Evolutionary conservation across 1,284 basidiomycete species (phyloP).

Genomic region (Spongispora temasekensis): DNA sequence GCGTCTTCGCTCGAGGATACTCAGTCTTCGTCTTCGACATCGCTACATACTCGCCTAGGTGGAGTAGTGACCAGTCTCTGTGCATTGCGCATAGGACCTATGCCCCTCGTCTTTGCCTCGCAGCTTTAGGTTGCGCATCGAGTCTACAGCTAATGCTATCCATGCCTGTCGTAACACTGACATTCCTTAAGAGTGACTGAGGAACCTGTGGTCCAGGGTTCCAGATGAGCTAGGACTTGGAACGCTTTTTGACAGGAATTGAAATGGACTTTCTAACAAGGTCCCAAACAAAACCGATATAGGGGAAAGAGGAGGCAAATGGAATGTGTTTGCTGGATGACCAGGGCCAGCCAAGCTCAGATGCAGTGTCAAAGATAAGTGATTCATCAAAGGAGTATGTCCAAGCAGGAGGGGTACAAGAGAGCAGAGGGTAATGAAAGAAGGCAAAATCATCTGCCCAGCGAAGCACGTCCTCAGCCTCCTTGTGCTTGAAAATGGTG

Average conservation of each 20-base stretch:
- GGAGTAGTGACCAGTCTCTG: too few relatives aligned
- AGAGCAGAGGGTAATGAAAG: not conserved
- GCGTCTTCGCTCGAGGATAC: too few relatives aligned
- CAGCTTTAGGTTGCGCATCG: too few relatives aligned
- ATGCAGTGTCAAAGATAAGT: too few relatives aligned
- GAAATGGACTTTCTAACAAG: slow-evolving; percentile 2
- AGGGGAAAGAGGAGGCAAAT: slow-evolving; percentile 3
- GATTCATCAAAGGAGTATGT: not conserved
- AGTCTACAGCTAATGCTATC: too few relatives aligned
- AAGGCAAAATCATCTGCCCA: not conserved
- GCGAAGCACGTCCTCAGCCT: too few relatives aligned
- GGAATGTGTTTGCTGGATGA: slow-evolving; percentile 5
- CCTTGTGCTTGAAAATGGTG: not conserved
- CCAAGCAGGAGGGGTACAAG: not conserved
- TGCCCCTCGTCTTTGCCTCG: too few relatives aligned
- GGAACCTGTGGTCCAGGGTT: not conserved
- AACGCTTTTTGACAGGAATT: slow-evolving; percentile 6
- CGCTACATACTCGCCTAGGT: too few relatives aligned
- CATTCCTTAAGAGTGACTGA: not conserved
- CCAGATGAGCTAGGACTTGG: not conserved
- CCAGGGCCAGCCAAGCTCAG: slow-evolving; percentile 20
- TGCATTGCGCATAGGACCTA: too few relatives aligned
- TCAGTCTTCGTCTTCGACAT: too few relatives aligned
- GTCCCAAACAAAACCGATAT: slow-evolving; percentile 27
- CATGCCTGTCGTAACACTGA: too few relatives aligned